phyloP scores from a whole-genome alignment of 768 basidiomycete genomes.

The Psilocybe cyanescens region DNA sequence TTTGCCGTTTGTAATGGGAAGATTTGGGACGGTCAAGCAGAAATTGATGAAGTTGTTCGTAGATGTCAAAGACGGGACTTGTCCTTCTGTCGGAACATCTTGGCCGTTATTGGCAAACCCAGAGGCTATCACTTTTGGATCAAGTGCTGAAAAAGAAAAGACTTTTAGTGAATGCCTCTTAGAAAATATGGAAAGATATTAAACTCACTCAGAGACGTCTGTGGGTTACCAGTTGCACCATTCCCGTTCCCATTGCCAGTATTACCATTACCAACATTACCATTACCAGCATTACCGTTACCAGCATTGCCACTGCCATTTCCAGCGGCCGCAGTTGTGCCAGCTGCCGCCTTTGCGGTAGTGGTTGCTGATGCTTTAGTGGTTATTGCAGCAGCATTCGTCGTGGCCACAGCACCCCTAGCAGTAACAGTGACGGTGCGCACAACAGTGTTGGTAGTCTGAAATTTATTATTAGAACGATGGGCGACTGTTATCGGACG shows the following conservation, averaged over 20 bases:
- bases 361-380: conserved; percentile 3
- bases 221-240: conserved; percentile 34
- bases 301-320: not conserved
- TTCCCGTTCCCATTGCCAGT: conserved; percentile 2
- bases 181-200: conserved; percentile 1
- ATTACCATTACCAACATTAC: conserved; percentile 12
- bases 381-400: not conserved
- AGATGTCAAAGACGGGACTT: conserved; percentile 55
- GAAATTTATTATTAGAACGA: conserved; percentile 13
- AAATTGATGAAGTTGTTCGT: conserved; percentile 68
- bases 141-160: conserved; percentile 42
- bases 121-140: conserved; percentile 50
- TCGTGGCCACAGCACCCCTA: conserved; percentile 24
- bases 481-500: not conserved
- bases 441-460: conserved; percentile 29
- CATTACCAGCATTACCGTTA: not conserved
- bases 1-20: conserved; percentile 58
- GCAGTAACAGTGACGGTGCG: conserved; percentile 42
- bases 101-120: conserved; percentile 57
- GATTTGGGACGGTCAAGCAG: conserved; percentile 46
- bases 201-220: conserved; percentile 43
- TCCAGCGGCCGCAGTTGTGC: not conserved
- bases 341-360: conserved; percentile 11
- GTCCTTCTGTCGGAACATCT: conserved; percentile 42
- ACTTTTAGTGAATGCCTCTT: not conserved